Evolutionary conservation across 345 rosid genomes (phyloP).

Genomic region (Reutealis trisperma): DNA sequence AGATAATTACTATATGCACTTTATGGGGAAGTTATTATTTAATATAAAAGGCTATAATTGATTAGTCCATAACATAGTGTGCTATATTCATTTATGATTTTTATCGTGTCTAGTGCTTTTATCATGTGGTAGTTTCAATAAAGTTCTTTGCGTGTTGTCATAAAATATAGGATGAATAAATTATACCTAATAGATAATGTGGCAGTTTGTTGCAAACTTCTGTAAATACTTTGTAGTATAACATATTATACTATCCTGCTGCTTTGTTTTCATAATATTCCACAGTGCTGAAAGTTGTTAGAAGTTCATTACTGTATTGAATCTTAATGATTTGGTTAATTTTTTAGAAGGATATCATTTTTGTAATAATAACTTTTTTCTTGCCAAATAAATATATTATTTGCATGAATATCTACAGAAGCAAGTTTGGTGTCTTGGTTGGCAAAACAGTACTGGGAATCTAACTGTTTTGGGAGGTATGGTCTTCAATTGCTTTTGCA

Average conservation of each 20-base stretch:
- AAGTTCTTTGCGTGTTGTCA: not conserved
- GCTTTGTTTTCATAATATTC: not conserved
- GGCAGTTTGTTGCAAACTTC: not conserved
- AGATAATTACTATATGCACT: too few relatives aligned
- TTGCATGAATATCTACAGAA: slow-evolving; percentile 43
- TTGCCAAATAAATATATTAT: not conserved
- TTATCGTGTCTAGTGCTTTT: not conserved
- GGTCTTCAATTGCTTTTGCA: not conserved
- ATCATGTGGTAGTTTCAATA: too few relatives aligned
- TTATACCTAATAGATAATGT: not conserved
- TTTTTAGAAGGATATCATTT: not conserved
- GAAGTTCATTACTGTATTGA: not conserved
- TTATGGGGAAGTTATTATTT: too few relatives aligned
- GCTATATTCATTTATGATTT: too few relatives aligned
- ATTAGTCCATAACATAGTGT: too few relatives aligned
- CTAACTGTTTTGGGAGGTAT: slow-evolving; percentile 84
- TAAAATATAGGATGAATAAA: not conserved
- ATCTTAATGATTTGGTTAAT: not conserved
- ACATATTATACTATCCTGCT: not conserved
- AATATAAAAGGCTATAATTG: too few relatives aligned
- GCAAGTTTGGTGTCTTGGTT: slow-evolving; percentile 72
- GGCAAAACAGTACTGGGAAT: slow-evolving; percentile 61
- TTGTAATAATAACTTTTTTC: not conserved
- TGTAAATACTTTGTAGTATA: not conserved
- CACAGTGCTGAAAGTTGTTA: not conserved